A percentile compares a stretch with the other conserved stretches of the same genome.
phyloP scores from a whole-genome alignment of 768 basidiomycete genomes.

The Lactarius sp. region DNA sequence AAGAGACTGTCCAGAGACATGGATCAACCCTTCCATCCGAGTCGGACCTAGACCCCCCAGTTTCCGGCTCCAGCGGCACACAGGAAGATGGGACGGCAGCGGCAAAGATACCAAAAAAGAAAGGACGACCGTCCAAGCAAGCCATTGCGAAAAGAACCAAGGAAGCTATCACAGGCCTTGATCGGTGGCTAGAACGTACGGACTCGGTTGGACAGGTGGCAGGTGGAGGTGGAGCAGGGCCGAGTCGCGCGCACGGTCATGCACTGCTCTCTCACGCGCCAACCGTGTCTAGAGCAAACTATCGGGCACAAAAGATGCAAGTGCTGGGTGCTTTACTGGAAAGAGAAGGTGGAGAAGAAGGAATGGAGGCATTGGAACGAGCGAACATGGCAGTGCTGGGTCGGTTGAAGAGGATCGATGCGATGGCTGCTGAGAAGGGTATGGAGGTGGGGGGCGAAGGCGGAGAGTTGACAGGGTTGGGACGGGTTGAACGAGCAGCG shows the following conservation, averaged over 20 bases:
- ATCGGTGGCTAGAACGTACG: conserved; percentile 50
- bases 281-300: conserved; percentile 38
- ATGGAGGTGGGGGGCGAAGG: conserved; percentile 42
- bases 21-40: not conserved
- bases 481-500: conserved; percentile 46
- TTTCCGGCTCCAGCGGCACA: not conserved
- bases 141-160: conserved; percentile 26
- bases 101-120: conserved; percentile 21
- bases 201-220: not conserved
- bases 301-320: conserved; percentile 40
- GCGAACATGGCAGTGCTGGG: conserved; percentile 47
- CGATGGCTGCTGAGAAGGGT: conserved; percentile 38
- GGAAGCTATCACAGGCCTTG: conserved; percentile 45
- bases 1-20: not conserved
- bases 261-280: conserved; percentile 34
- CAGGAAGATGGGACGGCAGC: not conserved
- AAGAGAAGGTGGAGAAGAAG: conserved; percentile 17
- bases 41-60: not conserved
- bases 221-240: not conserved
- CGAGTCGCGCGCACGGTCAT: conserved; percentile 8
- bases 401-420: conserved; percentile 51
- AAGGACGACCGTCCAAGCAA: conserved; percentile 25
- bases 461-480: conserved; percentile 41
- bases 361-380: conserved; percentile 35
- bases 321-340: conserved; percentile 37